phyloP scores from a whole-genome alignment of 2,329 filamentous ascomycete species.

The Clarireedia sp. region DNA sequence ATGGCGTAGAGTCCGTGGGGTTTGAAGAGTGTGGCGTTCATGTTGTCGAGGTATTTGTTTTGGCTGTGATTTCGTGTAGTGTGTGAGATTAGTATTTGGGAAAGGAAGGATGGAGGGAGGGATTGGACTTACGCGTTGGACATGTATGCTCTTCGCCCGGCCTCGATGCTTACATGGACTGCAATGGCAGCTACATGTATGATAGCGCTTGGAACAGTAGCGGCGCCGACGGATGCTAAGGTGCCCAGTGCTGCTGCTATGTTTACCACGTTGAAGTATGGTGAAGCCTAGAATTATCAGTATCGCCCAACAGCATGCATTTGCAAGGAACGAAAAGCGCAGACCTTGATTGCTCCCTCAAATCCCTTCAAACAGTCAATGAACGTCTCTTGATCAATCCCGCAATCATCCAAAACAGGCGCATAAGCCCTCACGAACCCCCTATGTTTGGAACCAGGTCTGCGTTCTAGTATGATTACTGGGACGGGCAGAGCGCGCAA shows the following conservation, averaged over 20 bases:
- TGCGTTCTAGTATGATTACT: constrained; percentile 44
- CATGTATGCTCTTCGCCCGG: constrained; percentile 5
- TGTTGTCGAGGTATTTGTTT: constrained; percentile 46
- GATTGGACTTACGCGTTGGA: constrained; percentile 12
- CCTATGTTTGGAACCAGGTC: constrained; percentile 39
- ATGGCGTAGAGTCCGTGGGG: constrained; percentile 47
- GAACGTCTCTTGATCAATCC: constrained; percentile 42
- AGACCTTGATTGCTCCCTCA: constrained; percentile 24
- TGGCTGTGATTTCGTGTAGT: constrained; percentile 29
- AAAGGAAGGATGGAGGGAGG: constrained; percentile 35
- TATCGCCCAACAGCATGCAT: not conserved
- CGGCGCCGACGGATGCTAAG: constrained; percentile 25
- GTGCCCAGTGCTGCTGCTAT: constrained; percentile 25
- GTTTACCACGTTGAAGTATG: constrained; percentile 36
- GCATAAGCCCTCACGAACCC: constrained; percentile 47
- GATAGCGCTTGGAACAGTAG: constrained; percentile 32
- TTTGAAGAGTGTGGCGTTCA: constrained; percentile 49
- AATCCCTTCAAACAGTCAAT: constrained; percentile 41
- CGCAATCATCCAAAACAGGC: constrained; percentile 37
- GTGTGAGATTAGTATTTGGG: constrained; percentile 32
- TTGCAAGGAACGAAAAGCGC: not conserved
- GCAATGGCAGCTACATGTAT: constrained; percentile 14
- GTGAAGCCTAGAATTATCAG: constrained; percentile 24
- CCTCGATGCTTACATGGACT: constrained; percentile 5
- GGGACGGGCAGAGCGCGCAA: constrained; percentile 32